Evolutionary conservation across 163 green algal species (phyloP).

Genomic region (Scenedesmus sp.): DNA sequence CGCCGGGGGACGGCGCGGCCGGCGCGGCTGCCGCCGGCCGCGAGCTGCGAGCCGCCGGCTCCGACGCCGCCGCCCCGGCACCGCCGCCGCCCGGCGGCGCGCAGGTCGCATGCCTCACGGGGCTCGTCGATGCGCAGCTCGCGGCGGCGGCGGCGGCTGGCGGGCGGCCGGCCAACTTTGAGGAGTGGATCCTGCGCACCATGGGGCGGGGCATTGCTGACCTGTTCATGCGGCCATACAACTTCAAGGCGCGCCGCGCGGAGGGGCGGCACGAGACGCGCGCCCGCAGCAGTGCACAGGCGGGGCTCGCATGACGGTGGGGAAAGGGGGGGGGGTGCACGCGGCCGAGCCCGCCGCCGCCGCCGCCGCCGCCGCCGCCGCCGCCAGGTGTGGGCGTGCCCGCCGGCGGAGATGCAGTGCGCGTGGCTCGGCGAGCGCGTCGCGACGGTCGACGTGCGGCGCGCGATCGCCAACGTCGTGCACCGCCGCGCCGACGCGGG

Average conservation of each 20-base stretch:
- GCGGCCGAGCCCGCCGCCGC: neutral
- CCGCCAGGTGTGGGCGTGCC: conserved; percentile 83
- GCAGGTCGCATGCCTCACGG: conserved; percentile 84
- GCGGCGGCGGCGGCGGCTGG: conserved; percentile 69
- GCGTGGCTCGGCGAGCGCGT: conserved; percentile 95
- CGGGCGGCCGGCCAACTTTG: conserved; percentile 87
- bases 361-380: neutral
- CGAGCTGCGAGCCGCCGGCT: neutral
- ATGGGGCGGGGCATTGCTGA: conserved; percentile 91
- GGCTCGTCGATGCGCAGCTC: conserved; percentile 89
- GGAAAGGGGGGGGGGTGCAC: neutral
- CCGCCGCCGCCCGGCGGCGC: neutral
- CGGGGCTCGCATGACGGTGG: too few species aligned
- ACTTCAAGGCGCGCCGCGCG: conserved; percentile 87
- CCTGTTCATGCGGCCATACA: conserved; percentile 97
- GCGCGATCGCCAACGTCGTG: conserved; percentile 89
- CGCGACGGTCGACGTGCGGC: conserved; percentile 85
- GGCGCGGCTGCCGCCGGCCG: neutral
- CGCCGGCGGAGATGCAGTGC: conserved; percentile 87
- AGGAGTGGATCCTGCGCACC: conserved; percentile 94
- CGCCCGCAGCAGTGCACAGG: too few species aligned
- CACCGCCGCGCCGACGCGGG: conserved; percentile 87
- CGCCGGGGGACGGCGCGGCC: neutral
- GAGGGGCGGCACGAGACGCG: too few species aligned
- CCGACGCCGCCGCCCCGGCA: neutral